Evolutionary conservation across 1,139 yeast genomes (phyloP).

Genomic region (Yamadazyma oceani): DNA sequence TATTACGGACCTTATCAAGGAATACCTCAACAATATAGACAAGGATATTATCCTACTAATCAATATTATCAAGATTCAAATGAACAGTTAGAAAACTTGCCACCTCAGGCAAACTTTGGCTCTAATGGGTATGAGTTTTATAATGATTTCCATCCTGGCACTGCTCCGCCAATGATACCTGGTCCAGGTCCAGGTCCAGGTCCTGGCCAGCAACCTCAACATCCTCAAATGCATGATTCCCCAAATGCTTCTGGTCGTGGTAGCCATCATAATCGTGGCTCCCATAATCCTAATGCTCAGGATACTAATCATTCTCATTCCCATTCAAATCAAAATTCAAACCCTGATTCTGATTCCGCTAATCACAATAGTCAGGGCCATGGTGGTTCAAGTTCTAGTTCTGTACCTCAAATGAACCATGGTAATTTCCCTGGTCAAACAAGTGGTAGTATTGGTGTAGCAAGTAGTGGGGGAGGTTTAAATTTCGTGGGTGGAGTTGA

Average conservation of each 20-base stretch:
- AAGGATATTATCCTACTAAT: slow-evolving; percentile 25
- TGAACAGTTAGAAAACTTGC: slow-evolving; percentile 13
- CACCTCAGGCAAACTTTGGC: slow-evolving; percentile 1
- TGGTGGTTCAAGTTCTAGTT: not conserved
- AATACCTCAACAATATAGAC: slow-evolving; percentile 40
- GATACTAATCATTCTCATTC: not conserved
- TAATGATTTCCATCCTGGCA: slow-evolving; percentile 1
- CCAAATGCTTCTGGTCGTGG: not conserved
- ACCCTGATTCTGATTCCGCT: slow-evolving; percentile 1
- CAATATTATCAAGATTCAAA: slow-evolving; percentile 27
- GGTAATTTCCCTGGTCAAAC: slow-evolving; percentile 3
- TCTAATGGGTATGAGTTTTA: slow-evolving; percentile 12
- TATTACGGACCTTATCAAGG: slow-evolving; percentile 48
- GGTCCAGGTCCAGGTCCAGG: not conserved
- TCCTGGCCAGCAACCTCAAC: not conserved
- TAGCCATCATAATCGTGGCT: not conserved
- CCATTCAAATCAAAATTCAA: not conserved
- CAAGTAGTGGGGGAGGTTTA: slow-evolving; percentile 4
- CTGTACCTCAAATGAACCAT: not conserved
- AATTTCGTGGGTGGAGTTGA: slow-evolving; percentile 14
- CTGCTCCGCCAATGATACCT: not conserved
- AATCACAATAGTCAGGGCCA: slow-evolving; percentile 6
- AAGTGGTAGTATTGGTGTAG: slow-evolving; percentile 2
- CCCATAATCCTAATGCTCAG: too few species aligned
- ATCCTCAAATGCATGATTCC: not conserved